These are phyloP conservation scores for Postia placenta DNA, from an alignment of 768 basidiomycete species.

Conservation along the genomic window DNA sequence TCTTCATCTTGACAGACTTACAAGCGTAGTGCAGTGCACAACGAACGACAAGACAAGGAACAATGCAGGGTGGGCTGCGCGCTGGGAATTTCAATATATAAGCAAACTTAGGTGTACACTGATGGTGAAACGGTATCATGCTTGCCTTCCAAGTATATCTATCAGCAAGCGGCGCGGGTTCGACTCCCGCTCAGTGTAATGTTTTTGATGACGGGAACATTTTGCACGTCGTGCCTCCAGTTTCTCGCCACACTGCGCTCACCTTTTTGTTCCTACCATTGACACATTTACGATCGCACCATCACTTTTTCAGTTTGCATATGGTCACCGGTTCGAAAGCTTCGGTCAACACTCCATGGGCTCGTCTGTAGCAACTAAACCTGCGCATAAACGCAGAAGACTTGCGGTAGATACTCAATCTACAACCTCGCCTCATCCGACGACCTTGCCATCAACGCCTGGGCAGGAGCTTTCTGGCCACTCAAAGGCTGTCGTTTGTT, in stretches of 20 bases:
- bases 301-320: too few relatives aligned
- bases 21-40: too few relatives aligned
- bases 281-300: too few relatives aligned
- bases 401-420: neutral
- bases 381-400: neutral
- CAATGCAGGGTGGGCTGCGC: too few relatives aligned
- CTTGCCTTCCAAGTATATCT: slow-evolving; percentile 64
- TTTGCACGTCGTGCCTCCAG: too few relatives aligned
- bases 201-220: neutral
- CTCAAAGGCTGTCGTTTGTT: slow-evolving; percentile 3
- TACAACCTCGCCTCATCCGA: too few relatives aligned
- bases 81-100: neutral
- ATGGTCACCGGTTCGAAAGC: too few relatives aligned
- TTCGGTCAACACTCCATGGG: neutral
- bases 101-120: slow-evolving; percentile 26
- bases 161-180: slow-evolving; percentile 36
- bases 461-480: neutral
- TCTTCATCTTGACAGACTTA: slow-evolving; percentile 70
- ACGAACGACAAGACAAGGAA: too few relatives aligned
- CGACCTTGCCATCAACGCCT: neutral
- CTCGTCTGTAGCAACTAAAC: neutral
- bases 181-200: slow-evolving; percentile 29
- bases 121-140: slow-evolving; percentile 92
- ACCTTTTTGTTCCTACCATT: too few relatives aligned
- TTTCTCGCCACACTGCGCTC: too few relatives aligned